Percentiles rank a stretch among this genome's conserved stretches.
phyloP scores from a whole-genome alignment of 345 rosid genomes.

The Leavenworthia alabamica region DNA sequence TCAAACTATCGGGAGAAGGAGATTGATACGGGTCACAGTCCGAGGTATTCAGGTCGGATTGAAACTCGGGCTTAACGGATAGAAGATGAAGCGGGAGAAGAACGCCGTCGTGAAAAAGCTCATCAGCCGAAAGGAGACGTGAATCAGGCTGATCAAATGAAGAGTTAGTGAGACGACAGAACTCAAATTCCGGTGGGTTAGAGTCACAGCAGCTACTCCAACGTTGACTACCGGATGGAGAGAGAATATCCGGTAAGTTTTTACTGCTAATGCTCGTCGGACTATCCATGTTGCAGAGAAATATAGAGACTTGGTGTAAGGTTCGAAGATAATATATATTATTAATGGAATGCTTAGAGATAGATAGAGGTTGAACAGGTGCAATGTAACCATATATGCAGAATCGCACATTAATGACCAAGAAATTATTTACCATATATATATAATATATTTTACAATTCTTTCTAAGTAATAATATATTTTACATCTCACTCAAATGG shows the following conservation, averaged over 20 bases:
- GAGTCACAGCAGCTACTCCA: constrained; percentile 32
- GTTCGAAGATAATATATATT: constrained; percentile 10
- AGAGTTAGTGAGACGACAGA: constrained; percentile 55
- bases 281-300: constrained; percentile 29
- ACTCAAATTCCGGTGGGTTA: constrained; percentile 69
- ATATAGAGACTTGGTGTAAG: constrained; percentile 1
- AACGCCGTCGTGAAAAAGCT: constrained; percentile 66
- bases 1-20: not conserved
- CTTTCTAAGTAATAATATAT: not conserved
- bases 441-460: not conserved
- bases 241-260: constrained; percentile 23
- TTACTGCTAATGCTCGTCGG: constrained; percentile 21
- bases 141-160: constrained; percentile 35
- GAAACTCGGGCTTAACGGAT: constrained; percentile 11
- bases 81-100: constrained; percentile 56
- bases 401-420: constrained; percentile 11
- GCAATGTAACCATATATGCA: constrained; percentile 25
- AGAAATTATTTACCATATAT: not conserved
- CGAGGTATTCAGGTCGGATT: constrained; percentile 5
- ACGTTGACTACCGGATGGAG: constrained; percentile 28
- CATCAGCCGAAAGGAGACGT: constrained; percentile 57
- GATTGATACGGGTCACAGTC: constrained; percentile 19
- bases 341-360: constrained; percentile 4
- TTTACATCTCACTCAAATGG: constrained; percentile 9
- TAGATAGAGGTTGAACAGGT: constrained; percentile 14